Percentiles rank a stretch among this genome's conserved stretches.
These are phyloP conservation scores for Mortierella sp. DNA, from an alignment of 371 early-diverging fungal genomes.

Conservation along the genomic window DNA sequence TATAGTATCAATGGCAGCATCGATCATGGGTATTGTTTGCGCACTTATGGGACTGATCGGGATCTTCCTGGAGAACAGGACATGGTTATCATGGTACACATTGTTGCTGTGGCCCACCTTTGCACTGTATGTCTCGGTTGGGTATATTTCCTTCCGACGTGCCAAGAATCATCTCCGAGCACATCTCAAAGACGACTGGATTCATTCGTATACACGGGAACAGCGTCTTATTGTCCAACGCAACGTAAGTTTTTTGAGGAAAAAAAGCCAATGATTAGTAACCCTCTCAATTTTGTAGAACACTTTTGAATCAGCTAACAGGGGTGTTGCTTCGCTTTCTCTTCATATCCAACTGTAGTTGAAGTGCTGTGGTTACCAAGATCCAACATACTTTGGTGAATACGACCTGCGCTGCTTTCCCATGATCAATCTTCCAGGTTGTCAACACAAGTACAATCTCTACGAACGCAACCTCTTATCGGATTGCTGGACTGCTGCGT, in stretches of 20 bases:
- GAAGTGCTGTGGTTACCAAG: slow-evolving; percentile 50
- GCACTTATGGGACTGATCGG: slow-evolving; percentile 63
- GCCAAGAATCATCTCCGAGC: slow-evolving; percentile 37
- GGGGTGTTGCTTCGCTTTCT: neutral
- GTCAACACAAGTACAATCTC: slow-evolving; percentile 65
- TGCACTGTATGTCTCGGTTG: slow-evolving; percentile 63
- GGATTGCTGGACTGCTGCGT: slow-evolving; percentile 59
- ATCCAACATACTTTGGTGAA: slow-evolving; percentile 18
- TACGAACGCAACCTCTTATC: slow-evolving; percentile 58
- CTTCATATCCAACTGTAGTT: slow-evolving; percentile 14
- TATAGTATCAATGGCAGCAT: slow-evolving; percentile 32
- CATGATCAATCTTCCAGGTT: slow-evolving; percentile 65
- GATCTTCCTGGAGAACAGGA: slow-evolving; percentile 64
- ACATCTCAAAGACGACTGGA: slow-evolving; percentile 37
- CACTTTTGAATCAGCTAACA: neutral
- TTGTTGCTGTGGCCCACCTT: slow-evolving; percentile 67
- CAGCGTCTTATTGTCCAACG: slow-evolving; percentile 47
- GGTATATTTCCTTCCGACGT: slow-evolving; percentile 64
- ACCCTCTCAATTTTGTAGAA: neutral
- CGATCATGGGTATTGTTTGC: slow-evolving; percentile 16
- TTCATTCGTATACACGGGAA: slow-evolving; percentile 26
- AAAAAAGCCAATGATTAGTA: too few relatives aligned
- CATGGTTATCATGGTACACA: slow-evolving; percentile 60
- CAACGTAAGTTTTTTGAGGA: slow-evolving; percentile 22
- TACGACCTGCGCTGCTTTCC: slow-evolving; percentile 60